phyloP scores from a whole-genome alignment of 176 grass and related monocot species.

The Areca catechu region DNA sequence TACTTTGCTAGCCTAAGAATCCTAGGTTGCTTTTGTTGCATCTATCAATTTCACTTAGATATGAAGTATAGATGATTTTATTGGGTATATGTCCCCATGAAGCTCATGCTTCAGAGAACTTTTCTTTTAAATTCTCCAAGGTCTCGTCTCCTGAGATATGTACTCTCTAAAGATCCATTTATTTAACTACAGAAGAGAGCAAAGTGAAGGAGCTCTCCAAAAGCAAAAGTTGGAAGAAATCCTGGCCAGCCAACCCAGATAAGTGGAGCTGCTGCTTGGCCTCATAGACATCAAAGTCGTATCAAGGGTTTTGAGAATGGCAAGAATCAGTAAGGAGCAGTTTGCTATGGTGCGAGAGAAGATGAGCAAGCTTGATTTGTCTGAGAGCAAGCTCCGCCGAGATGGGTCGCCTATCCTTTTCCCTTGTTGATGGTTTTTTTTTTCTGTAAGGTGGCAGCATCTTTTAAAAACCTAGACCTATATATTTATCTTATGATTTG shows the following conservation, averaged over 20 bases:
- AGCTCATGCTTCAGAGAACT: no score
- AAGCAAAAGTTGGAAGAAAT: slow-evolving; percentile 74
- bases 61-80: no score
- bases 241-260: slow-evolving; percentile 61
- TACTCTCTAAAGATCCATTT: no score
- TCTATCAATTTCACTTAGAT: no score
- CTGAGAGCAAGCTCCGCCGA: slow-evolving; percentile 52
- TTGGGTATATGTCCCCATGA: no score
- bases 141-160: no score
- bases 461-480: background rate
- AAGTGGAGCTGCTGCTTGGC: slow-evolving; percentile 70
- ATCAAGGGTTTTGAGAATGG: slow-evolving; percentile 74
- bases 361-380: slow-evolving; percentile 95
- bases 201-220: slow-evolving; percentile 92
- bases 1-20: no score
- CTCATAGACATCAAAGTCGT: slow-evolving; percentile 90
- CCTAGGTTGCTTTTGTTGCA: no score
- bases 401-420: slow-evolving; percentile 78
- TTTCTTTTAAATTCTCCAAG: no score
- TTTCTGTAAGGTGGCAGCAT: background rate
- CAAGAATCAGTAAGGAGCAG: slow-evolving; percentile 80
- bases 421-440: slow-evolving; percentile 45
- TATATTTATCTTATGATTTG: slow-evolving; percentile 16
- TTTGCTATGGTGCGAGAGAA: slow-evolving; percentile 96
- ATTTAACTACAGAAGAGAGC: slow-evolving; percentile 55